These are phyloP conservation scores for Ambrosia trifida DNA, from an alignment of 129 eudicot species.

Conservation along the genomic window DNA sequence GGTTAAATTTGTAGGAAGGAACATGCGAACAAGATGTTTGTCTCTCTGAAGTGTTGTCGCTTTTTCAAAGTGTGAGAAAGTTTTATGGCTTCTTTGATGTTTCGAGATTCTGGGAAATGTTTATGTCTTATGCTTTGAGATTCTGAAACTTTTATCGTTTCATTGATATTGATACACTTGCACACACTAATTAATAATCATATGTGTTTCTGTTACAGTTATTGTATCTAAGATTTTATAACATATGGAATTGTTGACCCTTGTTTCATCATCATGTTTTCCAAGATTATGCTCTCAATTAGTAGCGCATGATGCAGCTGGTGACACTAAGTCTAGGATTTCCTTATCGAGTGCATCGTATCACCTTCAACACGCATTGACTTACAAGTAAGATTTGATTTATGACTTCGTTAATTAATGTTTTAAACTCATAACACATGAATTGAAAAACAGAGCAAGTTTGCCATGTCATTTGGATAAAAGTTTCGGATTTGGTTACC, in stretches of 20 bases:
- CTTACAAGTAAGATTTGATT: slow-evolving; percentile 32
- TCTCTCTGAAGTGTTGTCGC: slow-evolving; percentile 50
- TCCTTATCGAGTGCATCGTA: slow-evolving; percentile 29
- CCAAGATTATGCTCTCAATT: slow-evolving; percentile 15
- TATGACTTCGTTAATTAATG: neutral
- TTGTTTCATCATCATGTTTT: slow-evolving; percentile 38
- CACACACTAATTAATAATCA: too few species aligned
- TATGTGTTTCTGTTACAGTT: neutral
- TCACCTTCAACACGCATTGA: slow-evolving; percentile 27
- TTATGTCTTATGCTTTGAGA: too few species aligned
- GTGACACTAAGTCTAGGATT: slow-evolving; percentile 24
- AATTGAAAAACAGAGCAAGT: too few species aligned
- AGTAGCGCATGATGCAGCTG: slow-evolving; percentile 23
- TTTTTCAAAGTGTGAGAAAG: slow-evolving; percentile 36
- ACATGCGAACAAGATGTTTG: slow-evolving; percentile 60
- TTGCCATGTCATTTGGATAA: too few species aligned
- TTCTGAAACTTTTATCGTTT: too few species aligned
- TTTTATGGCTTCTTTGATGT: too few species aligned
- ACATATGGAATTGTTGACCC: slow-evolving; percentile 38
- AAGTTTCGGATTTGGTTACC: too few species aligned
- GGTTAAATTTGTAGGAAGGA: slow-evolving; percentile 59
- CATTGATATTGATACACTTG: too few species aligned
- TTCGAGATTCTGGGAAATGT: too few species aligned
- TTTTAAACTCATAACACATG: too few species aligned
- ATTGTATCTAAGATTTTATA: neutral